These are phyloP conservation scores for Sugiyamaella valdiviana DNA, from an alignment of 805 yeast genomes.

Conservation along the genomic window DNA sequence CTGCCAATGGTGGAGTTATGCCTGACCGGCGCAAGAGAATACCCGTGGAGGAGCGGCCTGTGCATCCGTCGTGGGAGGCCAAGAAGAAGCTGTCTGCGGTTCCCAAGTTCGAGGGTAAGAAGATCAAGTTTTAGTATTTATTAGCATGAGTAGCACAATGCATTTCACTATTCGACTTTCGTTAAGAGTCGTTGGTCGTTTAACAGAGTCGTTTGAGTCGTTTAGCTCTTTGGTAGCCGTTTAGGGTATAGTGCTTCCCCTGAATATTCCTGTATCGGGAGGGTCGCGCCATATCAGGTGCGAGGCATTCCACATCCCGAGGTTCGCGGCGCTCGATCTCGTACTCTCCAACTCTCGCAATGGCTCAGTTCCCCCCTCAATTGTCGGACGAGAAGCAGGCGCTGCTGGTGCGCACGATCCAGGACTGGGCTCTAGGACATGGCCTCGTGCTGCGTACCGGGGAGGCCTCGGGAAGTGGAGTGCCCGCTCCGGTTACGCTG, in stretches of 20 bases:
- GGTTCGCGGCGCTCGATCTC: neutral
- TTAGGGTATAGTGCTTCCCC: neutral
- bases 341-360: neutral
- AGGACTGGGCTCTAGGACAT: slow-evolving; percentile 73
- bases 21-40: slow-evolving; percentile 12
- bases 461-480: slow-evolving; percentile 40
- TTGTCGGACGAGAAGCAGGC: slow-evolving; percentile 11
- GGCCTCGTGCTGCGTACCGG: slow-evolving; percentile 82
- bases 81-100: slow-evolving; percentile 62
- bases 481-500: slow-evolving; percentile 79
- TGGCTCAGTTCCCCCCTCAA: slow-evolving; percentile 15
- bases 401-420: slow-evolving; percentile 27
- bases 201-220: too few species aligned
- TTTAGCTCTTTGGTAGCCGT: too few species aligned
- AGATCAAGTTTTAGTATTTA: slow-evolving; percentile 49
- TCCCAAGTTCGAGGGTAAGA: slow-evolving; percentile 76
- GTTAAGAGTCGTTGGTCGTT: too few species aligned
- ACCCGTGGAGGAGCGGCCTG: slow-evolving; percentile 29
- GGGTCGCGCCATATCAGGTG: neutral
- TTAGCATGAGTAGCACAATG: neutral
- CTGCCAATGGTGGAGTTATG: slow-evolving; percentile 30
- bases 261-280: neutral
- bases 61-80: slow-evolving; percentile 99
- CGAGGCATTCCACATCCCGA: neutral
- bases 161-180: neutral